Base-by-base conservation (phyloP, 2,329 filamentous ascomycete species). In the Trichophyton rubrum region DNA sequence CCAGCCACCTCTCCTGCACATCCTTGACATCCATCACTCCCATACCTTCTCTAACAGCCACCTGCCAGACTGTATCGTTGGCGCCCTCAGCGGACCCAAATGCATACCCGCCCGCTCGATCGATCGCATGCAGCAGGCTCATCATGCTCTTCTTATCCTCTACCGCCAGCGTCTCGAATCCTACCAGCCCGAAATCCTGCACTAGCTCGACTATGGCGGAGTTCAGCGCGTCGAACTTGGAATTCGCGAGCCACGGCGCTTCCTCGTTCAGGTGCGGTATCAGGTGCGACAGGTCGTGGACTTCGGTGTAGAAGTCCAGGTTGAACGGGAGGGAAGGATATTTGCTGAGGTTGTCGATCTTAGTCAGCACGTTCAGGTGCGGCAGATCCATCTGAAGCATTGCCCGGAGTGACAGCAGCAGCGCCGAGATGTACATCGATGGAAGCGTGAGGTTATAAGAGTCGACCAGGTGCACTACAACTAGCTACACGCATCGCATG, bases 301-400 rank as follows among this genome's bases (percentile, higher is more conserved):
- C 92, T 73, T 99, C 92, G 63, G 93, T 97, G 73, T 97, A 99
- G 74, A 87, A 99, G 66, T 96, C 91, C 62, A 99, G 85, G 68
- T 96, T 96, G 79, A 99, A 96, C 0, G 91, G 90, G 0, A 99
- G 80, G 27, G 89, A 84, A 55, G 89, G 86, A 70, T 96, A 96
- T 59, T 87, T 84, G 40, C 85, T 79, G 59, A 99, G 80, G 70
- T 96, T 96, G 75, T 99, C 93, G 75, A 99, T 95, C 76, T 99
- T 99, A 61, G 91, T 96, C 27, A 99, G 82, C 64, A 99, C 89
- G 70, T 99, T 99, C 66, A 99, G 80, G 70, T 96, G 90, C 0
- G 93, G 90, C 63, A 97, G 87, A 70, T 97, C 93, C 82, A 99
- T 92, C 75, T 97, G 93, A 59, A 99, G 85, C 92, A 99, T 99